phyloP scores from a whole-genome alignment of 2,329 filamentous ascomycete genomes.

The Fusarium camptoceras region DNA sequence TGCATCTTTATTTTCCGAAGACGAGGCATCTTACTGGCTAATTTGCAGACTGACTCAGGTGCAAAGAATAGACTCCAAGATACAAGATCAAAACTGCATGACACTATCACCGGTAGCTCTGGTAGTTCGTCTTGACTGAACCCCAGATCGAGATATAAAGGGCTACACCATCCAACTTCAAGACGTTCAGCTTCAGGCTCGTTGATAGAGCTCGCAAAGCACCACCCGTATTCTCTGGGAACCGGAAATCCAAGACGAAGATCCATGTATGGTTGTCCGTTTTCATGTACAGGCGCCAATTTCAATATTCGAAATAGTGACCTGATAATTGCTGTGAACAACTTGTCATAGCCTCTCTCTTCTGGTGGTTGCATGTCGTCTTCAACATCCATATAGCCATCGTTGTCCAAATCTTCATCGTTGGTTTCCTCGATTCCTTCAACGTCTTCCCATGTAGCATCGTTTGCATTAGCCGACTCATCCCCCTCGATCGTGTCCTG shows the following conservation, averaged over 20 bases:
- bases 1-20: conserved; percentile 9
- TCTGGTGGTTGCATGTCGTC: not conserved
- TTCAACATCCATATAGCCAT: not conserved
- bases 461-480: not conserved
- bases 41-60: not conserved
- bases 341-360: conserved; percentile 11
- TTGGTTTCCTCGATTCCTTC: not conserved
- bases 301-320: conserved; percentile 5
- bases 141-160: conserved; percentile 4
- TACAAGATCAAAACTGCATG: conserved; percentile 8
- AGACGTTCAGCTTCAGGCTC: conserved; percentile 7
- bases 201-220: not conserved
- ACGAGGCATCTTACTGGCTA: conserved; percentile 10
- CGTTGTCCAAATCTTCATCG: not conserved
- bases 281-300: conserved; percentile 8
- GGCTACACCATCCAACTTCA: not conserved
- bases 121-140: not conserved
- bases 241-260: conserved; percentile 8
- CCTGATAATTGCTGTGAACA: not conserved
- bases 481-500: not conserved
- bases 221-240: conserved; percentile 11
- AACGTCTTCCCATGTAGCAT: not conserved
- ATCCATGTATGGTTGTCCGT: conserved; percentile 7
- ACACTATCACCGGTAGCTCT: conserved; percentile 2
- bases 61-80: conserved; percentile 20